Base-by-base conservation (phyloP, 2,329 filamentous ascomycete genomes). In the Xylogone sp. region DNA sequence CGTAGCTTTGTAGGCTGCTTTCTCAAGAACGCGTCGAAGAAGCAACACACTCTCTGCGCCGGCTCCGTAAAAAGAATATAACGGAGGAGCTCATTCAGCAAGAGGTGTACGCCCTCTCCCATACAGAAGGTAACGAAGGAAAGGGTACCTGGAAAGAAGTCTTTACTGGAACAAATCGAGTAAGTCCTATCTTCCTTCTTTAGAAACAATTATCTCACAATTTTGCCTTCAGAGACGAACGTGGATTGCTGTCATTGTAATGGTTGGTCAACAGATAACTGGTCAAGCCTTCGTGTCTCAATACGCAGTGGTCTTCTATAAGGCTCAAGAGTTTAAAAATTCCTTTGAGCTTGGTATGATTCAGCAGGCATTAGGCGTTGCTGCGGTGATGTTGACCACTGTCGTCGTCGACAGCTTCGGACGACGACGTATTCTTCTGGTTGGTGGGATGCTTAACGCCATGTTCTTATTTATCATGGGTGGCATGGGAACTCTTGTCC, bases 11-110 rank as follows among this genome's bases (percentile, higher is more conserved):
- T 8, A 31, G 52, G 52, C 66, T 81, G 19, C 76, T 78, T 53
- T 71, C 73, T 46, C 72, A 79, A 46, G 76, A 78, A 51, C 75
- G 76, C n/a, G 71, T 76, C 13, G 78, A 82, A 21, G 72, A 83
- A 56, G 80, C 79, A 0, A 66, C 76, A n/a, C 65, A 71, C 4
- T 75, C 78, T 3, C 72, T 87, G 20, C n/a, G 21, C 16, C 16
- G 21, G 53, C 44, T 24, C 46, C 43, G 42, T 49, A 53, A 49
- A 54, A 53, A 49, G 29, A 51, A 42, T 53, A 56, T 56, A 53
- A 61, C 19, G 51, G 46, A 50, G 16, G 48, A 27, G 4, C 42
- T 45, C 21, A 50, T 50, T 39, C 21, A 45, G 12, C 18, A 19
- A 7, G 42, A 50, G 20, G 19, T 45, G 12, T 16, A 39, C 10